These are phyloP conservation scores for Grosmannia clavigera DNA, from an alignment of 2,329 filamentous ascomycete genomes.

Conservation along the genomic window DNA sequence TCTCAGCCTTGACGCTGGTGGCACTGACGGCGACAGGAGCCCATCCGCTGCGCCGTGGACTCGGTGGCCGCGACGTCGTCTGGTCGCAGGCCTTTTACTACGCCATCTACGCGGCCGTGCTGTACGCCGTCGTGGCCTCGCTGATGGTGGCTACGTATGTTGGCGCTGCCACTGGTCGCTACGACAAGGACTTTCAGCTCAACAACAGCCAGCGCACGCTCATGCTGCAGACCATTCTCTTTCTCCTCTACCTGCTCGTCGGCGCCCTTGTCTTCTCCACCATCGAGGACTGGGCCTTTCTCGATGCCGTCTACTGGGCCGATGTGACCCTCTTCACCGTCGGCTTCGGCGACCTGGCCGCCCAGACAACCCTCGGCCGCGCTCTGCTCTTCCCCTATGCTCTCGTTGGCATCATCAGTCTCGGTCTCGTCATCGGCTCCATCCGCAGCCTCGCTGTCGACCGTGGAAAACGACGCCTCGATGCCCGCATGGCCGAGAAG, in stretches of 20 bases:
- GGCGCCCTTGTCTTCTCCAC: conserved; percentile 64
- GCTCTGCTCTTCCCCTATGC: conserved; percentile 74
- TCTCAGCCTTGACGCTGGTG: conserved; percentile 52
- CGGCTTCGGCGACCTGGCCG: conserved; percentile 45
- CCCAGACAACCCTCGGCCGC: conserved; percentile 42
- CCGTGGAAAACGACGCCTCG: conserved; percentile 39
- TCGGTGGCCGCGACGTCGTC: conserved; percentile 22
- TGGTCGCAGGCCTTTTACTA: conserved; percentile 82
- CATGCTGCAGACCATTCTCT: conserved; percentile 80
- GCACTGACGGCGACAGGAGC: conserved; percentile 54
- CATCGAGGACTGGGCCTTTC: conserved; percentile 63
- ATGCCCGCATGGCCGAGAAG: conserved; percentile 47
- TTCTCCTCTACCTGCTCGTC: conserved; percentile 68
- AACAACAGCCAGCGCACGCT: conserved; percentile 73
- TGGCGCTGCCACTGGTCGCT: conserved; percentile 58
- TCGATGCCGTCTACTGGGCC: conserved; percentile 70
- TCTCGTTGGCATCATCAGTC: conserved; percentile 63
- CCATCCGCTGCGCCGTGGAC: conserved; percentile 33
- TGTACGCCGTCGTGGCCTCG: conserved; percentile 69
- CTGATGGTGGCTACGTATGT: conserved; percentile 70
- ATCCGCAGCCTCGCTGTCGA: conserved; percentile 46
- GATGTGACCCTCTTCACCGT: conserved; percentile 58
- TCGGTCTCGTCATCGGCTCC: conserved; percentile 31
- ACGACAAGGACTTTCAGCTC: conserved; percentile 65
- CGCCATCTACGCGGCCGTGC: conserved; percentile 62